phyloP scores from a whole-genome alignment of 148 eudicot genomes.

The Persicaria tinctoria region DNA sequence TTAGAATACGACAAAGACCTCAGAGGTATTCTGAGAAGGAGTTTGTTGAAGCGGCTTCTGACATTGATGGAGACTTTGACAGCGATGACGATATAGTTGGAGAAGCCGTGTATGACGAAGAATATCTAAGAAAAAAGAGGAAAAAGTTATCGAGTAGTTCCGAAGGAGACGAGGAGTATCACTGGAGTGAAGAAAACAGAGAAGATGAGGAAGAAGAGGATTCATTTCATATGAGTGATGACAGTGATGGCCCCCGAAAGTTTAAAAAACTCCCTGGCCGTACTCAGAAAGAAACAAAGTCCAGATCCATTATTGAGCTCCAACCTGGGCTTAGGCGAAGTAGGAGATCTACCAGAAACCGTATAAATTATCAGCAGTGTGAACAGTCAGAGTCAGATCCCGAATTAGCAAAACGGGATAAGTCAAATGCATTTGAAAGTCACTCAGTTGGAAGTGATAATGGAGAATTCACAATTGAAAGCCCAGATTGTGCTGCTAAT shows the following conservation, averaged over 20 bases:
- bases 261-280: conserved; percentile 42
- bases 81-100: conserved; percentile 94
- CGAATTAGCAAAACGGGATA: conserved; percentile 41
- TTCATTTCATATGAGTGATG: conserved; percentile 45
- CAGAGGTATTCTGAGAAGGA: conserved; percentile 67
- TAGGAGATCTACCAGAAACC: conserved; percentile 67
- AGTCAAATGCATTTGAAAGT: conserved; percentile 31
- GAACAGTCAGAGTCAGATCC: conserved; percentile 78
- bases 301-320: conserved; percentile 44
- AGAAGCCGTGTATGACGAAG: conserved; percentile 93
- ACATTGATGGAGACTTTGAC: conserved; percentile 52
- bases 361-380: conserved; percentile 56
- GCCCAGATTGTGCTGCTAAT: conserved; percentile 41
- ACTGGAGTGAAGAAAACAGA: conserved; percentile 67
- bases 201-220: conserved; percentile 57
- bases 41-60: conserved; percentile 62
- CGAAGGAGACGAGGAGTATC: conserved; percentile 88
- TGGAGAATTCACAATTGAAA: conserved; percentile 44
- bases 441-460: conserved; percentile 40
- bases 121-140: conserved; percentile 47
- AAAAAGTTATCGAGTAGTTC: conserved; percentile 64
- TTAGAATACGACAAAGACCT: conserved; percentile 73
- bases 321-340: conserved; percentile 76
- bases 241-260: conserved; percentile 49
- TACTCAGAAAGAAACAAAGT: conserved; percentile 43